phyloP scores from a whole-genome alignment of 2,329 filamentous ascomycete genomes.

The Talaromyces sp. region DNA sequence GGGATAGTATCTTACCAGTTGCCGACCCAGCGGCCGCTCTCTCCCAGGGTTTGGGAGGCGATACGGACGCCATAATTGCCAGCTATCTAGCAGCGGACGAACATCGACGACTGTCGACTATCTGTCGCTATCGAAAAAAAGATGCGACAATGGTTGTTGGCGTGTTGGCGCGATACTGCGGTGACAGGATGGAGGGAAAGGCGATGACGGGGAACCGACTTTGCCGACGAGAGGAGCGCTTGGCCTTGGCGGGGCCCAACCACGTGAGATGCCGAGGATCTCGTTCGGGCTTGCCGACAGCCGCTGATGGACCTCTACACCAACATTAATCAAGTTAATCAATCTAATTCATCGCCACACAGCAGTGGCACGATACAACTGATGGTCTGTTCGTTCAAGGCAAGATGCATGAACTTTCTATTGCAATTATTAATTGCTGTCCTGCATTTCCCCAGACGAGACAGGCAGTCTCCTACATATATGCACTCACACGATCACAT shows the following conservation, averaged over 20 bases:
- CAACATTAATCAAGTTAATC: not conserved
- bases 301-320: not conserved
- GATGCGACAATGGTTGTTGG: not conserved
- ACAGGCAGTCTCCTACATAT: not conserved
- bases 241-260: constrained; percentile 81
- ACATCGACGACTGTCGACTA: constrained; percentile 20
- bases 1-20: constrained; percentile 3
- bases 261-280: constrained; percentile 2
- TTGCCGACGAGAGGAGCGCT: constrained; percentile 38
- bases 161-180: not conserved
- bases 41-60: constrained; percentile 98
- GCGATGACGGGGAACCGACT: not conserved
- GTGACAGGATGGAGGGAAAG: not conserved
- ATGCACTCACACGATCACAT: not conserved
- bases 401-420: not conserved
- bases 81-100: constrained; percentile 18
- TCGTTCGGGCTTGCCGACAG: not conserved
- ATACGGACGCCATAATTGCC: constrained; percentile 54
- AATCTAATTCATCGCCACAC: not conserved
- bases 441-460: not conserved
- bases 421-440: not conserved
- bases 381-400: not conserved
- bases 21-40: constrained; percentile 54
- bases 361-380: too few species aligned
- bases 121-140: not conserved